phyloP scores from a whole-genome alignment of 2,329 filamentous ascomycete species.

The Colletotrichum lupini region DNA sequence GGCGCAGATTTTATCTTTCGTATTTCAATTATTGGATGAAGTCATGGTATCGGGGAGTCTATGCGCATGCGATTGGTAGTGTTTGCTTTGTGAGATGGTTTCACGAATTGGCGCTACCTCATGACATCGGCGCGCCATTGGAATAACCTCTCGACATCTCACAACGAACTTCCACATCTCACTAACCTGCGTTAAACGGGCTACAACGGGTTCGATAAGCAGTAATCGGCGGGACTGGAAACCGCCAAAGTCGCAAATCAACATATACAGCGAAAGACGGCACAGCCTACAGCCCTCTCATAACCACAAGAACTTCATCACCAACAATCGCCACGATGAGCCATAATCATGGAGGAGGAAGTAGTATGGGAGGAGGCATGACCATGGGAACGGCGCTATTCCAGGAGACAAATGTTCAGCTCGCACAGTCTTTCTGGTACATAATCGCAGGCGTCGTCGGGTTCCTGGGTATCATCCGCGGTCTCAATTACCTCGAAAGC shows the following conservation, averaged over 20 bases:
- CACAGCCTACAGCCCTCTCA: not conserved
- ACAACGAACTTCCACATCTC: not conserved
- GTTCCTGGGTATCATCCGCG: conserved; percentile 52
- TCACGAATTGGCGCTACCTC: not conserved
- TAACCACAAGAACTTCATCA: not conserved
- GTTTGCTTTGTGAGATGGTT: conserved; percentile 11
- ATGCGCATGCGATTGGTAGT: not conserved
- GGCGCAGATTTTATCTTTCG: not conserved
- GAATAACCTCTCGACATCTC: not conserved
- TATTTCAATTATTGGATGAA: not conserved
- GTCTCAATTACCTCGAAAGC: conserved; percentile 55
- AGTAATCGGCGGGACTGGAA: not conserved
- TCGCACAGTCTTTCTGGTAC: conserved; percentile 70
- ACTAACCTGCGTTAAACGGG: not conserved
- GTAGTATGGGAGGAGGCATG: conserved; percentile 29
- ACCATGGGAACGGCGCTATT: conserved; percentile 52
- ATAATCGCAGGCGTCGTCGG: conserved; percentile 62
- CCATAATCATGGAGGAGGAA: conserved; percentile 35
- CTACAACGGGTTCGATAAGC: not conserved
- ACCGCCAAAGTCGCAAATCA: not conserved
- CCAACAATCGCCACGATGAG: conserved; percentile 30
- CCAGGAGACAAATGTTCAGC: conserved; percentile 57
- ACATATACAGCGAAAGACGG: not conserved
- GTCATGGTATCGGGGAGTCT: not conserved
- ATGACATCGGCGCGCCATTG: not conserved